Conservation (phyloP, 2,329 filamentous ascomycete genomes). For the Diaporthe helianthi region DNA sequence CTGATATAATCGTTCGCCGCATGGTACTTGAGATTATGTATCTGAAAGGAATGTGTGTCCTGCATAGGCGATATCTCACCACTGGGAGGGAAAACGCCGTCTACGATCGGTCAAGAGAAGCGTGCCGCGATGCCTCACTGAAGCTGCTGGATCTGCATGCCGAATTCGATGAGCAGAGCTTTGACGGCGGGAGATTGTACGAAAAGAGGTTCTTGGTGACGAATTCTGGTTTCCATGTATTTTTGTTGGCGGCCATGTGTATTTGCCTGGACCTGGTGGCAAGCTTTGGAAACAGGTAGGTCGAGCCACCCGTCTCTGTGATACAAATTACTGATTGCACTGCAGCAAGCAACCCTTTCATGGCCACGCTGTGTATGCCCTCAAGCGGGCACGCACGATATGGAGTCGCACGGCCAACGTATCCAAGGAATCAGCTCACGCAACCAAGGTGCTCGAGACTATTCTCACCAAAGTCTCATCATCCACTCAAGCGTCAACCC, state of each 20-base stretch:
- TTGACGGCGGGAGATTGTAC: slow-evolving; percentile 58
- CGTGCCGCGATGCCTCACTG: slow-evolving; percentile 53
- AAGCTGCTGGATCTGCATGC: slow-evolving; percentile 54
- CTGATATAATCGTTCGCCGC: slow-evolving; percentile 48
- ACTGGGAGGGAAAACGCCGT: slow-evolving; percentile 47
- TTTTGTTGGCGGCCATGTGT: slow-evolving; percentile 66
- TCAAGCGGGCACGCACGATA: slow-evolving; percentile 50
- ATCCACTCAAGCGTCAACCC: not conserved
- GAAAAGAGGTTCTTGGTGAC: slow-evolving; percentile 61
- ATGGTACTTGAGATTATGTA: slow-evolving; percentile 49
- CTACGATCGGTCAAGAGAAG: slow-evolving; percentile 49
- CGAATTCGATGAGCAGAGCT: slow-evolving; percentile 54
- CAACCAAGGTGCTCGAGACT: slow-evolving; percentile 50
- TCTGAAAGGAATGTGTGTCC: slow-evolving; percentile 56
- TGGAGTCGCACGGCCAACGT: slow-evolving; percentile 49
- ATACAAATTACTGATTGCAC: not conserved
- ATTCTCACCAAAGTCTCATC: slow-evolving; percentile 48
- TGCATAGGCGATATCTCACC: slow-evolving; percentile 57
- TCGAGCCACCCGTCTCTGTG: not conserved
- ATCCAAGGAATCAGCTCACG: slow-evolving; percentile 53
- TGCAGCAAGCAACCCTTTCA: not conserved
- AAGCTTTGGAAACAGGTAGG: slow-evolving; percentile 48
- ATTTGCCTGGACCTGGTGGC: slow-evolving; percentile 59
- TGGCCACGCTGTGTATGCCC: slow-evolving; percentile 43
- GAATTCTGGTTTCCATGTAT: slow-evolving; percentile 61